Percentiles rank a stretch among this genome's conserved stretches.
phyloP scores from a whole-genome alignment of 164 flowering plant genomes.

The Cinnamomum micranthum region DNA sequence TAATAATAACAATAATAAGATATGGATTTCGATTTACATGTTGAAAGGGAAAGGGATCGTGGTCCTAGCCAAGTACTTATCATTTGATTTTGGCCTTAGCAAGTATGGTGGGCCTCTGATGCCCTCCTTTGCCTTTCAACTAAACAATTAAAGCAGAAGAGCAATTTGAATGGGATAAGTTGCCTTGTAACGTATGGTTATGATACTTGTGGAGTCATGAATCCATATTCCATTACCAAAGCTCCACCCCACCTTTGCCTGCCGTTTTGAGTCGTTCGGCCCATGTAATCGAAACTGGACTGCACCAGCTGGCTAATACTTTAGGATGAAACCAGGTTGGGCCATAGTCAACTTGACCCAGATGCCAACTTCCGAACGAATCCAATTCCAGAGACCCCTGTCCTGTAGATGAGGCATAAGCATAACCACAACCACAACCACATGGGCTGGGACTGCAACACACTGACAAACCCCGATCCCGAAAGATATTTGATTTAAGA shows the following conservation, averaged over 20 bases:
- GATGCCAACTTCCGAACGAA: no score
- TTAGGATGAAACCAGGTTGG: no score
- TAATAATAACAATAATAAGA: background rate
- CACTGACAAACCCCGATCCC: no score
- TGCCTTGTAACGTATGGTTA: slow-evolving; percentile 19
- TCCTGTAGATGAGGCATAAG: no score
- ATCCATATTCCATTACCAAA: background rate
- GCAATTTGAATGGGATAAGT: slow-evolving; percentile 10
- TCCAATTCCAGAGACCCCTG: no score
- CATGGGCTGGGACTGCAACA: no score
- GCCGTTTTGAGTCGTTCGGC: background rate
- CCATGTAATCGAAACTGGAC: background rate
- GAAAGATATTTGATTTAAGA: no score
- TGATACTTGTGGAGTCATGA: background rate
- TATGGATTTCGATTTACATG: slow-evolving; percentile 7
- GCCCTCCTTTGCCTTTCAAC: slow-evolving; percentile 20
- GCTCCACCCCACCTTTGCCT: background rate
- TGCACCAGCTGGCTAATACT: no score
- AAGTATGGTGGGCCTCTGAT: slow-evolving; percentile 19
- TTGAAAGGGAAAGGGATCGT: slow-evolving; percentile 23
- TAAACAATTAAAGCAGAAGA: slow-evolving; percentile 34
- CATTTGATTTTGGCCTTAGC: slow-evolving; percentile 10
- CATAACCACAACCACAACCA: no score
- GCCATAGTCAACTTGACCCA: no score
- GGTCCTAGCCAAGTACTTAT: slow-evolving; percentile 23